These are phyloP conservation scores for Yamadazyma sp. DNA, from an alignment of 805 yeast genomes.

Conservation along the genomic window DNA sequence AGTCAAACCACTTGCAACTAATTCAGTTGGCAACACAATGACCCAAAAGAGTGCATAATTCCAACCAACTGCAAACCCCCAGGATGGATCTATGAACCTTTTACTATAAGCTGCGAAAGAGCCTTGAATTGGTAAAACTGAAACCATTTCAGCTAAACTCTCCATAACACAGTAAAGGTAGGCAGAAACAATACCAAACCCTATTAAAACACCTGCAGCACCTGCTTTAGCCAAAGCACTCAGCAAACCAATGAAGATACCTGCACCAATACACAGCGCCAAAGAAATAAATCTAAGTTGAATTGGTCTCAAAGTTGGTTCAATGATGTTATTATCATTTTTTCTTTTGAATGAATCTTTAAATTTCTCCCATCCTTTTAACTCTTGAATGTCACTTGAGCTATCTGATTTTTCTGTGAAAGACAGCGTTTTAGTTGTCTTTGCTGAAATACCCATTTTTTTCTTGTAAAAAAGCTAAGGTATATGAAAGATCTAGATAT, in stretches of 20 bases:
- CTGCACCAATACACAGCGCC: constrained; percentile 43
- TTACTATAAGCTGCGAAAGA: constrained; percentile 41
- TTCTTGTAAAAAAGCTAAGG: no score
- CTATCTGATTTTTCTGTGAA: no score
- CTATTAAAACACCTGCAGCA: constrained; percentile 31
- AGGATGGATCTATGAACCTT: constrained; percentile 40
- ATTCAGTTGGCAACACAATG: constrained; percentile 40
- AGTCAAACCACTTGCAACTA: constrained; percentile 41
- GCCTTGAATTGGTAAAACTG: constrained; percentile 38
- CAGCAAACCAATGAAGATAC: constrained; percentile 40
- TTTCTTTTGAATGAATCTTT: constrained; percentile 20
- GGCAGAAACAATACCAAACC: constrained; percentile 38
- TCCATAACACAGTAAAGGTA: constrained; percentile 44
- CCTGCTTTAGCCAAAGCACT: constrained; percentile 35
- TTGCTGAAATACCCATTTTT: no score
- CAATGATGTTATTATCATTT: constrained; percentile 8
- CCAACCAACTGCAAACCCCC: constrained; percentile 47
- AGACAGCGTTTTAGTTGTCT: no score
- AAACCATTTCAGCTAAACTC: constrained; percentile 37
- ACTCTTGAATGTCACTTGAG: no score
- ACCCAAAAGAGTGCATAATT: constrained; percentile 44
- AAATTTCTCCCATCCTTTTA: constrained; percentile 1
- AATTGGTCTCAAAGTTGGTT: constrained; percentile 25
- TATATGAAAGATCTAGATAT: no score
- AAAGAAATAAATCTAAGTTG: constrained; percentile 39